These are phyloP conservation scores for Tricholoma sp. DNA, from an alignment of 768 basidiomycete species.

Conservation along the genomic window DNA sequence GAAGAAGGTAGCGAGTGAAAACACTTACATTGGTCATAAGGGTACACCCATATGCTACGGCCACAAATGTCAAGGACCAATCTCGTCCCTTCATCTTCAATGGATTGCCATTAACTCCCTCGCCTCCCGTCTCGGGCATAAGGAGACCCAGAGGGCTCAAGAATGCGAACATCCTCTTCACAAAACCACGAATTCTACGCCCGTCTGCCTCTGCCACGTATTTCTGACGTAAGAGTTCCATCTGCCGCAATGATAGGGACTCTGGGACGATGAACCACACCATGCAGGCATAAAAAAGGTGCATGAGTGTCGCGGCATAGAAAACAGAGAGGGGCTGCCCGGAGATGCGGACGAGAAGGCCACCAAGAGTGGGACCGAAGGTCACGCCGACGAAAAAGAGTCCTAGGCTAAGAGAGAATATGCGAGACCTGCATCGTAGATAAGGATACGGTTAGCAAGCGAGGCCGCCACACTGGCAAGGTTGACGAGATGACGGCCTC, in stretches of 20 bases:
- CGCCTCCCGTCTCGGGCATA: slow-evolving; percentile 33
- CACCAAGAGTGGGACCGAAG: slow-evolving; percentile 70
- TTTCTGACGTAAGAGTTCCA: slow-evolving; percentile 32
- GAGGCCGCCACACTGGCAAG: background rate
- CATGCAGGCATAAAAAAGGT: slow-evolving; percentile 43
- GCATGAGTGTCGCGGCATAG: slow-evolving; percentile 53
- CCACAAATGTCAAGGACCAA: slow-evolving; percentile 62
- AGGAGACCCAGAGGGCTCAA: slow-evolving; percentile 70
- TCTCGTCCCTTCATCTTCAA: slow-evolving; percentile 42
- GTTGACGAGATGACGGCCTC: background rate
- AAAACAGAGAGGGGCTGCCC: slow-evolving; percentile 59
- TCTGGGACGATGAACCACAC: slow-evolving; percentile 70
- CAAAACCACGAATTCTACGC: slow-evolving; percentile 28
- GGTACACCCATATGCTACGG: slow-evolving; percentile 44
- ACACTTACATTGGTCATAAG: slow-evolving; percentile 41
- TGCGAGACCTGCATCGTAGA: slow-evolving; percentile 43
- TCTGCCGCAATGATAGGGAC: slow-evolving; percentile 54
- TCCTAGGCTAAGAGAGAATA: slow-evolving; percentile 63
- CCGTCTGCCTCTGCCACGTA: slow-evolving; percentile 29
- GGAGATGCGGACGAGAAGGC: slow-evolving; percentile 55
- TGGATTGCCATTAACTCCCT: slow-evolving; percentile 23
- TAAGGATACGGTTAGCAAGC: background rate
- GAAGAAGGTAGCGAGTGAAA: background rate
- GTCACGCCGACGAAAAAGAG: slow-evolving; percentile 71
- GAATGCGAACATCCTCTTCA: slow-evolving; percentile 51